phyloP scores from a whole-genome alignment of 2,329 filamentous ascomycete species.

The Colletotrichum acutatum region DNA sequence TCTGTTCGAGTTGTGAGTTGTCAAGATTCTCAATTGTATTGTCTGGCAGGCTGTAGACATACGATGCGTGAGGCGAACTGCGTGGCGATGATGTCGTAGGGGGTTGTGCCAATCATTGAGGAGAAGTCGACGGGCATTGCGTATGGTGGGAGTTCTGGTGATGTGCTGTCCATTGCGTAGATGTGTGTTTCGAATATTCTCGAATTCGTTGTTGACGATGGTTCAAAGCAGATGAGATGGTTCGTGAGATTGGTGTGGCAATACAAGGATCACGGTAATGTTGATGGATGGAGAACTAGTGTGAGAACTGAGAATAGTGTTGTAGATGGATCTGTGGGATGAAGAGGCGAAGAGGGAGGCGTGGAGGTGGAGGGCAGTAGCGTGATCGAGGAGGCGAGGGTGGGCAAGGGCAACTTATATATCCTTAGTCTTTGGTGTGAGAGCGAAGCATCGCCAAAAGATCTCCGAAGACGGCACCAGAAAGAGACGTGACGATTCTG shows the following conservation, averaged over 20 bases:
- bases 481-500: not conserved
- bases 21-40: not conserved
- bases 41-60: not conserved
- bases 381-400: constrained; percentile 9
- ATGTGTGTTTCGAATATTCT: not conserved
- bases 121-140: constrained; percentile 14
- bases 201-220: not conserved
- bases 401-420: constrained; percentile 9
- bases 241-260: not conserved
- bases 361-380: constrained; percentile 13
- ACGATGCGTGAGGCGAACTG: constrained; percentile 31
- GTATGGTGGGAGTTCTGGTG: constrained; percentile 9
- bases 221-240: not conserved
- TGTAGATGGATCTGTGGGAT: constrained; percentile 16
- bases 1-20: constrained; percentile 2
- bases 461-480: constrained; percentile 17
- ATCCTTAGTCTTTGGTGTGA: not conserved
- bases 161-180: constrained; percentile 15
- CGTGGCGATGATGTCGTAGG: constrained; percentile 31
- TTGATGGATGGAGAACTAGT: not conserved
- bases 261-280: not conserved
- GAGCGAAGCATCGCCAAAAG: constrained; percentile 8
- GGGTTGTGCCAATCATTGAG: not conserved
- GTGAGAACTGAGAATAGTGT: not conserved
- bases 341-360: not conserved